A percentile compares a stretch with the other conserved stretches of the same genome.
Evolutionary conservation across 75 land plant genomes (phyloP).

Genomic region (Selaginella tamariscina): DNA sequence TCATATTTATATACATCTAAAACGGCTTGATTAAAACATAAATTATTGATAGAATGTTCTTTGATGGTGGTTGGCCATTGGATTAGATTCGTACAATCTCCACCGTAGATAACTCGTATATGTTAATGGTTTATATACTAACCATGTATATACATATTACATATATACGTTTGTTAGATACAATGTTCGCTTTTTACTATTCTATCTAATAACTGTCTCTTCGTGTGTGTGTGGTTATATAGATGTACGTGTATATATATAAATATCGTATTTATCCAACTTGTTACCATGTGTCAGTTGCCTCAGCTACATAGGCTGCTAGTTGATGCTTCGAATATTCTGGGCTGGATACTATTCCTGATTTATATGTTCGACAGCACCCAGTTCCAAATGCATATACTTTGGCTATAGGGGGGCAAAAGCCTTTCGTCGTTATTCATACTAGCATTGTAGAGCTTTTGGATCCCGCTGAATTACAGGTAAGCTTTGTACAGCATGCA

Average conservation of each 20-base stretch:
- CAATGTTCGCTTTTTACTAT: slow-evolving; percentile 3
- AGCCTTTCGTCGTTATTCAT: slow-evolving; percentile 79
- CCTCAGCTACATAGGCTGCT: slow-evolving; percentile 51
- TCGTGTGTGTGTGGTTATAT: not conserved
- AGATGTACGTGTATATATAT: not conserved
- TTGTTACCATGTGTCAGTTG: slow-evolving; percentile 31
- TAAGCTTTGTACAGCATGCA: slow-evolving; percentile 12
- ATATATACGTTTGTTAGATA: not conserved
- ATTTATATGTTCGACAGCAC: slow-evolving; percentile 63
- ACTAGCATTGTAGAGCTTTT: slow-evolving; percentile 84
- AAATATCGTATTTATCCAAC: not conserved
- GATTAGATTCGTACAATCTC: too few relatives aligned
- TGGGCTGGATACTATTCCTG: slow-evolving; percentile 57
- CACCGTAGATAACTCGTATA: not conserved
- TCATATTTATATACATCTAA: too few relatives aligned
- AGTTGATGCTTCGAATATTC: slow-evolving; percentile 54
- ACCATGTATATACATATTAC: too few relatives aligned
- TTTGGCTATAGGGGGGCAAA: slow-evolving; percentile 63
- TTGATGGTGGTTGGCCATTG: too few relatives aligned
- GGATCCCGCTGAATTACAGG: slow-evolving; percentile 67
- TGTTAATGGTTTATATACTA: not conserved
- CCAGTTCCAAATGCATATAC: slow-evolving; percentile 90
- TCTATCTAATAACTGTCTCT: not conserved
- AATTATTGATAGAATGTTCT: too few relatives aligned
- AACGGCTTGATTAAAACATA: too few relatives aligned